These are phyloP conservation scores for Pseudogymnoascus sp. DNA, from an alignment of 2,329 filamentous ascomycete species.

Conservation along the genomic window DNA sequence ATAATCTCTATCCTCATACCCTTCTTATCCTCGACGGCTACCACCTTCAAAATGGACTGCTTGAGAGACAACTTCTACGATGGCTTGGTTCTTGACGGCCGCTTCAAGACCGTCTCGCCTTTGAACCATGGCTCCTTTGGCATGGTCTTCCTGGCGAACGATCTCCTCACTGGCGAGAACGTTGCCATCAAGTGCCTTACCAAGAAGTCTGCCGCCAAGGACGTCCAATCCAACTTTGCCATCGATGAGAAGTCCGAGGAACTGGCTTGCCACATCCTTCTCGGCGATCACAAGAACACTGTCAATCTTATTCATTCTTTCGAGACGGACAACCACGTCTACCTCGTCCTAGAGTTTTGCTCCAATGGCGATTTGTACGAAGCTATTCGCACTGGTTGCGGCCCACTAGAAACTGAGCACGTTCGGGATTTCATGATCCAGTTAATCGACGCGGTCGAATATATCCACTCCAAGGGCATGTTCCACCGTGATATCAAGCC, in stretches of 20 bases:
- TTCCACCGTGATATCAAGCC: constrained; percentile 99
- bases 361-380: constrained; percentile 94
- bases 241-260: constrained; percentile 80
- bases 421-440: constrained; percentile 97
- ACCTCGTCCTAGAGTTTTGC: constrained; percentile 92
- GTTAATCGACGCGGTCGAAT: constrained; percentile 79
- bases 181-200: constrained; percentile 96
- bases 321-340: constrained; percentile 83
- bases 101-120: constrained; percentile 84
- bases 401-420: constrained; percentile 89
- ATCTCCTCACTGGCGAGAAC: constrained; percentile 64
- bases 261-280: constrained; percentile 67
- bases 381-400: constrained; percentile 81
- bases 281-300: constrained; percentile 79
- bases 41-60: constrained; percentile 62
- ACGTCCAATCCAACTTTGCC: constrained; percentile 55
- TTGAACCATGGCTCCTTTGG: constrained; percentile 98
- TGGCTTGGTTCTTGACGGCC: constrained; percentile 76
- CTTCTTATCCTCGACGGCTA: background rate
- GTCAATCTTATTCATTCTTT: constrained; percentile 89
- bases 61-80: constrained; percentile 73
- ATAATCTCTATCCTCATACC: constrained; percentile 14
- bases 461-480: constrained; percentile 83
- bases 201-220: constrained; percentile 62
- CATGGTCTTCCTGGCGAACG: constrained; percentile 91